phyloP scores from a whole-genome alignment of 2,329 filamentous ascomycete species.

The Beauveria asiatica region DNA sequence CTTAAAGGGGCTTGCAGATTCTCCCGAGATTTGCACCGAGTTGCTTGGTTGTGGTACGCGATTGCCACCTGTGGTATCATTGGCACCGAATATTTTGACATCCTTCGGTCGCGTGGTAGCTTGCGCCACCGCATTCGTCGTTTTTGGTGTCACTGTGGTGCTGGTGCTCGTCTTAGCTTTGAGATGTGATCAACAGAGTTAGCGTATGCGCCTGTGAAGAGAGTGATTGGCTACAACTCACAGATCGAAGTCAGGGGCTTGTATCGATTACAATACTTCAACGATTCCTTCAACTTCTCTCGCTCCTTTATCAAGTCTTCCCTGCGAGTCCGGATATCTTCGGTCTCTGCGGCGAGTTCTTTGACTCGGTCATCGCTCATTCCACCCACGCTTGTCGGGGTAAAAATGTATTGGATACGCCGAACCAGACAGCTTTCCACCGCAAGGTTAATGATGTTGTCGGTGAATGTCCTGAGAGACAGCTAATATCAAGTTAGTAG shows the following conservation, averaged over 20 bases:
- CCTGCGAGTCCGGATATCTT: conserved; percentile 15
- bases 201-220: neutral
- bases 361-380: conserved; percentile 23
- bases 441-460: conserved; percentile 33
- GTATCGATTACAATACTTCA: conserved; percentile 14
- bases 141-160: no score
- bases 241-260: neutral
- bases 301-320: neutral
- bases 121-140: no score
- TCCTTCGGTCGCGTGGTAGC: no score
- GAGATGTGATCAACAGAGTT: neutral
- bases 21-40: no score
- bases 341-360: conserved; percentile 22
- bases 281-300: conserved; percentile 13
- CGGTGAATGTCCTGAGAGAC: conserved; percentile 30
- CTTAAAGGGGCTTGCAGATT: no score
- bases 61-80: no score
- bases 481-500: conserved; percentile 18
- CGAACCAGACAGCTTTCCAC: conserved; percentile 34
- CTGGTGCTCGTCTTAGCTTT: neutral
- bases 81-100: no score
- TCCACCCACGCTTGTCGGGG: conserved; percentile 21
- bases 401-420: conserved; percentile 29
- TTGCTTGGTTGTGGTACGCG: no score
- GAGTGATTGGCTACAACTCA: neutral